phyloP scores from a whole-genome alignment of 2,329 filamentous ascomycete genomes.

The Davidsoniella virescens region DNA sequence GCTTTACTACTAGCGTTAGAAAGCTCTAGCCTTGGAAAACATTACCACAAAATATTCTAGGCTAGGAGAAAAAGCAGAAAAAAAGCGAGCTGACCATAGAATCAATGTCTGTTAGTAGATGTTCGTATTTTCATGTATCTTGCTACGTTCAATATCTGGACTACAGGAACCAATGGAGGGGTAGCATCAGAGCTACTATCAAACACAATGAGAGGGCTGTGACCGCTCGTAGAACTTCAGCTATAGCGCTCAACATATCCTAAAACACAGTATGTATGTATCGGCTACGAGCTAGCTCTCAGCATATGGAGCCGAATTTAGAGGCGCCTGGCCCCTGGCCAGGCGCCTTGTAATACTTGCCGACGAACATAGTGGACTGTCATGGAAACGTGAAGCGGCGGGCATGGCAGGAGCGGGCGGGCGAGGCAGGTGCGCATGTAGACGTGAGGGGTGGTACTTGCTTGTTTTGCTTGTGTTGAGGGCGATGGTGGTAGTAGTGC shows the following conservation, averaged over 20 bases:
- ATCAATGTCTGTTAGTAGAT: too few relatives aligned
- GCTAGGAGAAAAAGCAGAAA: too few relatives aligned
- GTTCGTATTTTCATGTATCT: too few relatives aligned
- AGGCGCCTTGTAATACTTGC: neutral
- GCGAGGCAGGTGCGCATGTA: neutral
- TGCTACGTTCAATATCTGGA: too few relatives aligned
- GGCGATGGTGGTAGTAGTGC: neutral
- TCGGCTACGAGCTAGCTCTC: too few relatives aligned
- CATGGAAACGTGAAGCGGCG: slow-evolving; percentile 6
- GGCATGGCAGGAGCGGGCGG: neutral
- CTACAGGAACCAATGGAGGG: too few relatives aligned
- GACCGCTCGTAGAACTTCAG: neutral
- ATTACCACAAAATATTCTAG: too few relatives aligned
- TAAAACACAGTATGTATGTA: neutral
- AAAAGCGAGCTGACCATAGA: too few relatives aligned
- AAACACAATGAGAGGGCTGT: too few relatives aligned
- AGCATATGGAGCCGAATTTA: too few relatives aligned
- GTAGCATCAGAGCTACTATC: too few relatives aligned
- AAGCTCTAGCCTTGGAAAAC: slow-evolving; percentile 1
- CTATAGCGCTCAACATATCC: neutral
- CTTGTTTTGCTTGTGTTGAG: neutral
- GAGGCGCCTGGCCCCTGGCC: too few relatives aligned
- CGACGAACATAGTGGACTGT: slow-evolving; percentile 2
- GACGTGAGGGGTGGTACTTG: slow-evolving; percentile 8
- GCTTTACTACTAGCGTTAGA: neutral